Evolutionary conservation across 805 yeast species (phyloP), one percentile per base, ranked within the genome.

Genomic region (Candida khao-thaluensis): DNA sequence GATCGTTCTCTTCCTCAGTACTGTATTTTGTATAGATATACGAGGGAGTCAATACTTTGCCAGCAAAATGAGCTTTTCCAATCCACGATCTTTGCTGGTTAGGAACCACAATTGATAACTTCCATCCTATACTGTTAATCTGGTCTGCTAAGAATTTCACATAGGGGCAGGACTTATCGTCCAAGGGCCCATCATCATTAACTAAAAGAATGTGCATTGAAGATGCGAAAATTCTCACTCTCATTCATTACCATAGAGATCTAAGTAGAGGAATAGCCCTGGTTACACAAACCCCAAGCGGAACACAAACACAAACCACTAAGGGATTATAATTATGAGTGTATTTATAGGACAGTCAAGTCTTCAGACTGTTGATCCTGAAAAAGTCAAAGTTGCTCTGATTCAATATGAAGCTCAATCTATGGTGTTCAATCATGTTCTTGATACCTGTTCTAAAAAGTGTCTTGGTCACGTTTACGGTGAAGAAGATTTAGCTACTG

Each of bases 161-260:
- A 62, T 90, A 93, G 2, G 96, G 96, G 35, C 96, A 88, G 7
- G 79, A 70, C 34, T 72, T 62, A 46, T 79, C 86, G 51, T 83
- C 79, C 45, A 93, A 82, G 1, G 98, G 98, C 26, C 99, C 99
- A 56, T 91, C 99, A 61, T 91, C 99, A 61, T 91, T 91, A 8
- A 97, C 91, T 29, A 93, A 56, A 49, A 76, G 60, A 9, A 76
- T 69, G 43, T 70, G 76, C 81, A 76, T 75, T 15, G 26, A 23
- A 29, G 32, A 29, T 29, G 32, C 15, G 32, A 29, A 29, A 29
- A 29, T 29, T 29, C 32, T 29, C 32, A 29, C 22, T 10, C 22
- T n/a, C n/a, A n/a, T n/a, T n/a, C n/a, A n/a, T n/a, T n/a, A n/a
- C n/a, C n/a, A n/a, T n/a, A n/a, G n/a, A n/a, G n/a, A n/a, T n/a